Evolutionary conservation across 1,284 basidiomycete species (phyloP), one percentile per base, ranked within the genome.

Genomic region (Schizopora paradoxa): DNA sequence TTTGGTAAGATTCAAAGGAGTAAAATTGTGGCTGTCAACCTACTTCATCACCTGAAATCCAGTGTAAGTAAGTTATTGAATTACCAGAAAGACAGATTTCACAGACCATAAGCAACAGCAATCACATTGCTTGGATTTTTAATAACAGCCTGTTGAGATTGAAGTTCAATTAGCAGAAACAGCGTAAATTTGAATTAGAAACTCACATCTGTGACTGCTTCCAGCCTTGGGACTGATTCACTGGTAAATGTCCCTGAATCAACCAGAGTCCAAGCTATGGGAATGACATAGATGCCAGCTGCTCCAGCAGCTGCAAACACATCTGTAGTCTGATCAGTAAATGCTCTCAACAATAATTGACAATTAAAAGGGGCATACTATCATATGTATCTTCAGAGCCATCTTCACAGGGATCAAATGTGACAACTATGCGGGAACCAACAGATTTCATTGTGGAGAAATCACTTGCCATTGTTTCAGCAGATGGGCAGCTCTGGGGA

Each of bases 331-430:
- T 22, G 6, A n/a, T 3, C 33, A 26, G 21, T 5, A 4, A n/a
- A n/a, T n/a, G n/a, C n/a, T n/a, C n/a, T n/a, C n/a, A n/a, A n/a
- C n/a, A n/a, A n/a, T n/a, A n/a, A n/a, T n/a, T n/a, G n/a, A n/a
- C n/a, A n/a, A n/a, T 22, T 11, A 21, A 25, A 22, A 5, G 25
- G 8, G n/a, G 23, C 46, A 13, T 43, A 51, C 49, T 19, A 13
- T 51, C 47, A 18, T 51, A 51, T 14, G 40, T 32, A 2, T 35
- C 34, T 18, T 51, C 49, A 13, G 40, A 19, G 19, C 49, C 49
- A 21, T 43, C 45, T 13, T 45, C 49, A 35, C 49, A 51, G 23
- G 40, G 44, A n/a, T 51, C 49, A 34, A 51, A 51, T 13, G 49
- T 51, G 19, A 51, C 47, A 6, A 47, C 49, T 5, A 42, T 51